phyloP scores from a whole-genome alignment of 2,329 filamentous ascomycete species.

The Neonectria hederae region DNA sequence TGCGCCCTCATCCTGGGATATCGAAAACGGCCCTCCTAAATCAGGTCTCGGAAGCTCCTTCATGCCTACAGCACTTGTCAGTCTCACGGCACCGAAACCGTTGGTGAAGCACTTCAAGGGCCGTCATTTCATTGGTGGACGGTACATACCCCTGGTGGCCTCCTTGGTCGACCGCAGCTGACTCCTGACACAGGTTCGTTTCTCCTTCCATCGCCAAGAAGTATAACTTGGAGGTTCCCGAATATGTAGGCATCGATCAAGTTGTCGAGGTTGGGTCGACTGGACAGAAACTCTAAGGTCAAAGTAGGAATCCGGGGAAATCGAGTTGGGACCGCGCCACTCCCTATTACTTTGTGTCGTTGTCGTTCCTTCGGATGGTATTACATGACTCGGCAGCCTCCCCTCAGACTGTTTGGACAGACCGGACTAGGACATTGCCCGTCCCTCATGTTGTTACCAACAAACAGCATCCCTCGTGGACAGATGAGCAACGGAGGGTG shows the following conservation, averaged over 20 bases:
- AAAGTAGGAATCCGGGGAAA: slow-evolving; percentile 7
- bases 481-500: slow-evolving; percentile 60
- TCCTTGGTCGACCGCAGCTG: slow-evolving; percentile 20
- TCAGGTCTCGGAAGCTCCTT: slow-evolving; percentile 82
- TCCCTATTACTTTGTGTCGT: slow-evolving; percentile 20
- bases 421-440: slow-evolving; percentile 67
- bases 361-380: slow-evolving; percentile 15
- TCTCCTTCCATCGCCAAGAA: slow-evolving; percentile 80
- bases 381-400: slow-evolving; percentile 66
- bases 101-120: slow-evolving; percentile 85
- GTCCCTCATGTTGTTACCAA: slow-evolving; percentile 59
- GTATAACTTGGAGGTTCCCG: slow-evolving; percentile 84
- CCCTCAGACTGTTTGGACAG: slow-evolving; percentile 66
- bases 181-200: slow-evolving; percentile 71
- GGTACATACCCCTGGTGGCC: slow-evolving; percentile 58
- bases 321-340: slow-evolving; percentile 19
- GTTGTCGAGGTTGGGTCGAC: slow-evolving; percentile 75
- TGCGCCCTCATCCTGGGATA: slow-evolving; percentile 93
- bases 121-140: slow-evolving; percentile 89
- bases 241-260: slow-evolving; percentile 88
- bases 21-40: slow-evolving; percentile 82
- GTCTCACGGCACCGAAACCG: slow-evolving; percentile 93
- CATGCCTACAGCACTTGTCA: slow-evolving; percentile 82
- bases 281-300: slow-evolving; percentile 62
- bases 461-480: slow-evolving; percentile 53